Percentiles rank a stretch among this genome's conserved stretches.
These are phyloP conservation scores for Ziziphus jujuba DNA, from an alignment of 306 rosid species.

Conservation along the genomic window DNA sequence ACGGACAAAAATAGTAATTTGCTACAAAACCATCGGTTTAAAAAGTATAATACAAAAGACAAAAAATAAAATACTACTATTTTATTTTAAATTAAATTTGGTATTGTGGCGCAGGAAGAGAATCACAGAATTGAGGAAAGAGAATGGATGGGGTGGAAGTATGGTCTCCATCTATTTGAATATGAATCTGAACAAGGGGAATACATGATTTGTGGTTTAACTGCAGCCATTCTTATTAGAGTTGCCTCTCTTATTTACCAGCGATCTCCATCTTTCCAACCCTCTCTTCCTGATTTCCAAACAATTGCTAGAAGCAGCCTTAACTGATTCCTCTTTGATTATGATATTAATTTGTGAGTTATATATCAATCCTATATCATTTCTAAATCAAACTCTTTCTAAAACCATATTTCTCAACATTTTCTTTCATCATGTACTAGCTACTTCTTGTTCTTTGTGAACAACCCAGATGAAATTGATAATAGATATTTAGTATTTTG, in stretches of 20 bases:
- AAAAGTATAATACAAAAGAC: no score
- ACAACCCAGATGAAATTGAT: no score
- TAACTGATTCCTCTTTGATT: not conserved
- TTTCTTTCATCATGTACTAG: no score
- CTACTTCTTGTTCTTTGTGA: no score
- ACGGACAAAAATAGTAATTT: no score
- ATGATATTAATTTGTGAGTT: not conserved
- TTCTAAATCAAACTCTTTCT: no score
- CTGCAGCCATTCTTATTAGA: slow-evolving; percentile 38
- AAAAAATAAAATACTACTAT: no score
- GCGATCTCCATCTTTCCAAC: slow-evolving; percentile 20
- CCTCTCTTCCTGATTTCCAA: slow-evolving; percentile 37
- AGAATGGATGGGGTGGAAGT: slow-evolving; percentile 40
- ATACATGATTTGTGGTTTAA: slow-evolving; percentile 31
- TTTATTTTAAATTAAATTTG: no score
- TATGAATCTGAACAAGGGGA: slow-evolving; percentile 20
- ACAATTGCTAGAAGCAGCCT: slow-evolving; percentile 19
- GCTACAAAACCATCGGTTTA: not conserved
- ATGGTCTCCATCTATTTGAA: slow-evolving; percentile 29
- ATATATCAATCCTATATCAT: not conserved
- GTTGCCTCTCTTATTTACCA: slow-evolving; percentile 34
- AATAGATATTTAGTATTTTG: no score
- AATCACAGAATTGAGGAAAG: slow-evolving; percentile 33
- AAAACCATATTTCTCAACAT: no score
- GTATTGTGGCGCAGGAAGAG: slow-evolving; percentile 20